Evolutionary conservation across 2,329 filamentous ascomycete genomes (phyloP), one percentile per base, ranked within the genome.

Genomic region (Pyrenophora teres): DNA sequence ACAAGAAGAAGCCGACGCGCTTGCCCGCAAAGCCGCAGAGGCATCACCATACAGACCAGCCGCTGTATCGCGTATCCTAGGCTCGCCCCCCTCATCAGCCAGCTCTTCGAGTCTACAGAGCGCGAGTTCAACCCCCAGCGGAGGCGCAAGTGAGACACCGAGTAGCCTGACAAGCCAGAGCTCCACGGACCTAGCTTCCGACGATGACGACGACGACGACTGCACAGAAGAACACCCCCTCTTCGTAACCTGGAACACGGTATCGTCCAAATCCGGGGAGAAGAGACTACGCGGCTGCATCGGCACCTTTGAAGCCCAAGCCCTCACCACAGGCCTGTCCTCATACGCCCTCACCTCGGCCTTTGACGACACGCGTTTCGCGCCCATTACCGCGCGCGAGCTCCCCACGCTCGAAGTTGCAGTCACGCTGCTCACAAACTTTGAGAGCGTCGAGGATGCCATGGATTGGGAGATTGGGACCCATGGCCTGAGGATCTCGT

Each of bases 161-260:
- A 51, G 80, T 41, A 78, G 78, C 5, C 76, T 78, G n/a, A 75
- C 75, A 68, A 78, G 51, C 69, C 74, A 65, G 47, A 67, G 52
- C 46, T 38, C 52, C 56, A 49, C 65, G 51, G 40, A 68, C 53
- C 19, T 61, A 76, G 65, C 67, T 72, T 64, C 74, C 68, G 15
- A 74, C 67, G 46, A 64, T 70, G 52, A 61, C 62, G 36, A 61
- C 59, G 41, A 59, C 25, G 55, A 53, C 10, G 47, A 54, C 19
- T 21, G 19, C 5, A 21, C 19, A 16, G 61, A 56, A 74, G 23
- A 71, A 76, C 81, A 83, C 56, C 93, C 93, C 0, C 82, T 97
- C 33, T 97, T 97, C 72, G 90, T 99, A 40, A 96, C 92, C 6
- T 97, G 93, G 92, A 96, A 97, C 77, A 90, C 84, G 0, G 64